Evolutionary conservation across 257 asterid genomes (phyloP), one percentile per base, ranked within the genome.

Genomic region (Sherardia arvensis): DNA sequence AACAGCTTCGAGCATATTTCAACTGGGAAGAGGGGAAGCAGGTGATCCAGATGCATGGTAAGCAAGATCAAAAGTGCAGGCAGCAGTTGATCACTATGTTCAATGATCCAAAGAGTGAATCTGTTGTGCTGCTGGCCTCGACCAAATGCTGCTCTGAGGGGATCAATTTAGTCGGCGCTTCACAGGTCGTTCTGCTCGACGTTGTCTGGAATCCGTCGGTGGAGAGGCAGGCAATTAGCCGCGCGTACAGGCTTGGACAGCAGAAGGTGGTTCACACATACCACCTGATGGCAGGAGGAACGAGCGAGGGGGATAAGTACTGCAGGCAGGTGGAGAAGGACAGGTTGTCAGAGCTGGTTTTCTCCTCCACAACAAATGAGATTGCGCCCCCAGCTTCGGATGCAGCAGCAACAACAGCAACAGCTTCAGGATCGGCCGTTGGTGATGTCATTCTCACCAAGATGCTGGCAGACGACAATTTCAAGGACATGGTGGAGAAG

Each of bases 241-340:
- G 97, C 10, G 97, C 97, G 1, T 87, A 92, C 66, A 76, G 95
- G 77, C 78, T 85, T 4, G 97, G 99, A 0, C 97, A 92, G 53
- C 80, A 81, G 65, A 87, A 75, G 62, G n/a, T 76, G 28, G 96
- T 92, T 7, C 74, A 89, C 63, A 88, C 80, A 0, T 92, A 92
- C 66, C 90, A 77, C 40, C 54, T 89, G 74, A 73, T 90, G 66
- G 77, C 84, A 0, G 64, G 53, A 9, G 78, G 59, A 33, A 77
- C 72, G 11, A 65, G 64, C 70, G 97, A 92, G 80, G 64, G 71
- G 29, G 71, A 65, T 27, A 85, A 87, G 59, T 87, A 67, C 11
- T 74, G 32, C 17, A 61, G 75, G 55, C 87, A 85, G 71, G 70
- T 73, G 0, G 72, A 71, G 53, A 89, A 89, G 23, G 85, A 83